These are phyloP conservation scores for Erythrophleum ivorense DNA, from an alignment of 331 rosid species.

Conservation along the genomic window DNA sequence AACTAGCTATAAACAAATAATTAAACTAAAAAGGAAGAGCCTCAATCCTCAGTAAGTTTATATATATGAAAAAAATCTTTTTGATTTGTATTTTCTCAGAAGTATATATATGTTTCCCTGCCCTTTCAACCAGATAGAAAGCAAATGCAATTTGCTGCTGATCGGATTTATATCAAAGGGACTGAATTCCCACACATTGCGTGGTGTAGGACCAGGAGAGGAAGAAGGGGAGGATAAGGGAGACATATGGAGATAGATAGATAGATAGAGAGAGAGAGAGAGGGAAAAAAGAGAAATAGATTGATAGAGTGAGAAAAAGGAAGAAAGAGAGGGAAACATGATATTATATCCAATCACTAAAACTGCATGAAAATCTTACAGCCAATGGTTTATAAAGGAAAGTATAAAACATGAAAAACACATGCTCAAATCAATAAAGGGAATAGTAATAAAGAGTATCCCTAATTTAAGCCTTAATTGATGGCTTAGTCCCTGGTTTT, in stretches of 20 bases:
- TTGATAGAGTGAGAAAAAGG: background rate
- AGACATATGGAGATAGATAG: background rate
- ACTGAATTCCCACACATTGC: background rate
- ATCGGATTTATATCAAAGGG: background rate
- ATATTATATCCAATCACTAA: too few relatives aligned
- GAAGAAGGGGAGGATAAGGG: background rate
- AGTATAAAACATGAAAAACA: background rate
- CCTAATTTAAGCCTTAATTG: background rate
- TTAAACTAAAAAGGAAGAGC: background rate
- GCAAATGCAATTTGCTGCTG: conserved; percentile 4
- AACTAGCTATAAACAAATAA: conserved; percentile 3
- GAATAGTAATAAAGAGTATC: background rate
- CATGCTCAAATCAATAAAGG: background rate
- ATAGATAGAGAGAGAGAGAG: background rate
- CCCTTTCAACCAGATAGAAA: background rate
- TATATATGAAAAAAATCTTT: background rate
- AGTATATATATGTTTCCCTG: too few relatives aligned
- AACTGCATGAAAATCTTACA: background rate
- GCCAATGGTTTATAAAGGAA: background rate
- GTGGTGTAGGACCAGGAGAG: background rate
- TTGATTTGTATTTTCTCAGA: background rate
- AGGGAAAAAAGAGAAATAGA: background rate
- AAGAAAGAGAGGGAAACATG: background rate
- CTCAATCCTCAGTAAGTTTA: background rate
- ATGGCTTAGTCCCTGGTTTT: too few relatives aligned